Evolutionary conservation across 2,329 filamentous ascomycete genomes (phyloP).

Genomic region (Fusarium zealandicum): DNA sequence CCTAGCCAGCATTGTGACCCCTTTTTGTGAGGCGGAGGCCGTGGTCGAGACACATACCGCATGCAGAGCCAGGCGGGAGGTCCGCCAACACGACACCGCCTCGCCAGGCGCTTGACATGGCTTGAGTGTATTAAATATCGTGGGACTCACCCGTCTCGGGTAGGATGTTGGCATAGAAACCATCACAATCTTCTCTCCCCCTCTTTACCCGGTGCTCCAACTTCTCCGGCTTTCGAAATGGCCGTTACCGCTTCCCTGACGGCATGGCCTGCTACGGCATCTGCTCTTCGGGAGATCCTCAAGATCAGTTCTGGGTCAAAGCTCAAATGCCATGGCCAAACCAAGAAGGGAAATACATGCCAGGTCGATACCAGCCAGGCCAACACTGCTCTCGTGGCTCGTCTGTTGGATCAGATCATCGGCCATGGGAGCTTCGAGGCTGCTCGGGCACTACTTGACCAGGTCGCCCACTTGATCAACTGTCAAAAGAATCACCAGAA

Average conservation of each 20-base stretch:
- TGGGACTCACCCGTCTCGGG: background rate
- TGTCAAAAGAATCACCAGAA: slow-evolving; percentile 9
- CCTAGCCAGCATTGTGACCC: slow-evolving; percentile 5
- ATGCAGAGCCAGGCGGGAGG: slow-evolving; percentile 5
- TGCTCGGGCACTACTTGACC: slow-evolving; percentile 18
- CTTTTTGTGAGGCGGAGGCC: background rate
- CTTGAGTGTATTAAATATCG: slow-evolving; percentile 26
- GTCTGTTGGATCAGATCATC: slow-evolving; percentile 19
- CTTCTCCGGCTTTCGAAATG: slow-evolving; percentile 12
- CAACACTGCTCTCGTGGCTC: slow-evolving; percentile 4
- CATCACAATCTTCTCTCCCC: background rate
- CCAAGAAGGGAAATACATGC: slow-evolving; percentile 3
- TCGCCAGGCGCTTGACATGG: slow-evolving; percentile 18
- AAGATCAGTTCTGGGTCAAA: slow-evolving; percentile 2
- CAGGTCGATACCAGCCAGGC: background rate
- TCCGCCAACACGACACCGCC: slow-evolving; percentile 14
- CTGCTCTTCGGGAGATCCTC: slow-evolving; percentile 14
- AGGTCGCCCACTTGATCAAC: slow-evolving; percentile 30
- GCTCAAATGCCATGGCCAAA: slow-evolving; percentile 20
- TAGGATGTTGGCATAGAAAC: slow-evolving; percentile 29
- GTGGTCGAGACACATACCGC: background rate
- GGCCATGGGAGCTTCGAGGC: slow-evolving; percentile 15
- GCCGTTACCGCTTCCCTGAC: background rate
- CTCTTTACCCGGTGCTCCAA: background rate
- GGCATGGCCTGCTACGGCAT: slow-evolving; percentile 20